Conservation (phyloP, 257 asterid genomes). For the Paulownia fortunei region DNA sequence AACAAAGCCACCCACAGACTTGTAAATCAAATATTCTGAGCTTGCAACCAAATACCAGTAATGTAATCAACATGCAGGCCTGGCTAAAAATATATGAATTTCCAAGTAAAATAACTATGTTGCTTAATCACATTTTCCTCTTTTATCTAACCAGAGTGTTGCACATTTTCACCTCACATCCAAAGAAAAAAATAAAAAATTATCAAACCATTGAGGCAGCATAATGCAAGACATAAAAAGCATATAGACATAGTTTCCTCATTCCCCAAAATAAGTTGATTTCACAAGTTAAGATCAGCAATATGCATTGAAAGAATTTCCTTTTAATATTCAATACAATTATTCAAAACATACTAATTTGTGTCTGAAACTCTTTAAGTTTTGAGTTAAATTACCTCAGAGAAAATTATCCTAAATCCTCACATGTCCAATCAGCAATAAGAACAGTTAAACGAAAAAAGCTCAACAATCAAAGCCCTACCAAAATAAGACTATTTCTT, state of each 20-base stretch:
- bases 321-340: constrained; percentile 21
- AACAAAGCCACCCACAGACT: background rate
- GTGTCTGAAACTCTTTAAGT: constrained; percentile 26
- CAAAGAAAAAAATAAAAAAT: background rate
- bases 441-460: constrained; percentile 17
- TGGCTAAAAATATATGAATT: background rate
- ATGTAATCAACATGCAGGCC: background rate
- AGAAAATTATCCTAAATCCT: constrained; percentile 29
- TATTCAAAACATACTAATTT: constrained; percentile 38
- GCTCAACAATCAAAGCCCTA: constrained; percentile 17
- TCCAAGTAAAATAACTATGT: too few species aligned
- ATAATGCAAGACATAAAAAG: background rate
- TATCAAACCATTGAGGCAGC: background rate
- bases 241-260: background rate
- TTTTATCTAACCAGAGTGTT: background rate
- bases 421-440: constrained; percentile 10
- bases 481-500: constrained; percentile 30
- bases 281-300: constrained; percentile 16
- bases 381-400: constrained; percentile 32
- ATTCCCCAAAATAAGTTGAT: background rate
- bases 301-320: constrained; percentile 20
- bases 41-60: background rate
- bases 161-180: background rate
- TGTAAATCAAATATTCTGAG: background rate
- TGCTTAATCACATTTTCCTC: background rate